Conservation (phyloP, 208 protist species). For the Borovskyia barvae region DNA sequence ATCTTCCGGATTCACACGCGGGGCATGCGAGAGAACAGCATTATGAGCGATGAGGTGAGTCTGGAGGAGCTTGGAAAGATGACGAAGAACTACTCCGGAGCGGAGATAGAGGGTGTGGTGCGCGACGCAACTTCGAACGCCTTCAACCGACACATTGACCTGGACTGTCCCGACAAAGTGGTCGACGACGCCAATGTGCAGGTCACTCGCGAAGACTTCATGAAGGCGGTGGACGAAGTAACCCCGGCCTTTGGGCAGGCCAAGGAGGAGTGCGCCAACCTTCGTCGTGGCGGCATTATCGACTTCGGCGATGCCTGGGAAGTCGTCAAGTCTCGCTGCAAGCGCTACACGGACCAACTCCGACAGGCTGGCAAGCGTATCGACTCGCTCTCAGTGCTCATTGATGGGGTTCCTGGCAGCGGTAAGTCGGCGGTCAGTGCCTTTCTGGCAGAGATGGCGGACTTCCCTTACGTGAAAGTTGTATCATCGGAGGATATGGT, state of each 20-base stretch:
- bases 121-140: constrained; percentile 86
- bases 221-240: constrained; percentile 85
- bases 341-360: constrained; percentile 83
- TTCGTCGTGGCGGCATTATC: constrained; percentile 92
- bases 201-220: constrained; percentile 76
- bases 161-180: constrained; percentile 66
- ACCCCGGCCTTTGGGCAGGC: constrained; percentile 96
- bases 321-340: constrained; percentile 45
- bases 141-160: constrained; percentile 90
- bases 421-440: constrained; percentile 98
- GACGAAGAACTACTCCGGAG: constrained; percentile 99
- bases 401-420: constrained; percentile 87
- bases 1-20: constrained; percentile 99
- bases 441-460: constrained; percentile 78
- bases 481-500: constrained; percentile 94
- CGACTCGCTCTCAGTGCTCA: constrained; percentile 91
- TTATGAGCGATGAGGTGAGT: constrained; percentile 91
- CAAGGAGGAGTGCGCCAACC: constrained; percentile 90
- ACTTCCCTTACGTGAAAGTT: constrained; percentile 98
- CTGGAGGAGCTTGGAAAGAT: constrained; percentile 90
- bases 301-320: constrained; percentile 89
- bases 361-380: constrained; percentile 81
- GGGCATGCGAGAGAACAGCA: constrained; percentile 89
- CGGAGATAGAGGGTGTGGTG: constrained; percentile 94
- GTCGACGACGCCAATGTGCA: constrained; percentile 54